Evolutionary conservation across 495 filamentous ascomycete genomes (phyloP).

Genomic region (Rostrohypoxylon terebratum): DNA sequence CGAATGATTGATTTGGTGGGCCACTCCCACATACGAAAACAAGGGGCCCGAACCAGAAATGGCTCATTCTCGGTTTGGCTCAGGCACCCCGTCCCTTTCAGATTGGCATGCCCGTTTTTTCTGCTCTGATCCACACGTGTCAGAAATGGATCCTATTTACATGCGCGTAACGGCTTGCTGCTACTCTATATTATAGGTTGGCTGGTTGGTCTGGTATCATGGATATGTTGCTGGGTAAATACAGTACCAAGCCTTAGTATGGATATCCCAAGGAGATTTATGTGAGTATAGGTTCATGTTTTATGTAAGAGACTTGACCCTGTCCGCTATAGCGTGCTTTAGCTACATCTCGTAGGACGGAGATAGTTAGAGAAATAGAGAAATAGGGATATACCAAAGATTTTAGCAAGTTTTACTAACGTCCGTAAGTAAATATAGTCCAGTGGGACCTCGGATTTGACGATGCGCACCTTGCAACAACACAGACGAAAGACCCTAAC

Average conservation of each 20-base stretch:
- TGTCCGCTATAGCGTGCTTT: background rate
- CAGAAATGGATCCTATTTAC: slow-evolving; percentile 27
- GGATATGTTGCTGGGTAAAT: background rate
- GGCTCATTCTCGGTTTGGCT: slow-evolving; percentile 38
- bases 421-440: slow-evolving; percentile 8
- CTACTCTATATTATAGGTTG: slow-evolving; percentile 5
- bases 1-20: slow-evolving; percentile 45
- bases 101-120: slow-evolving; percentile 40
- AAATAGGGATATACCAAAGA: background rate
- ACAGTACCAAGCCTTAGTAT: background rate
- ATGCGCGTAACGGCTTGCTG: slow-evolving; percentile 1
- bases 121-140: slow-evolving; percentile 44
- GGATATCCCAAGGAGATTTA: background rate
- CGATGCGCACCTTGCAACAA: slow-evolving; percentile 12
- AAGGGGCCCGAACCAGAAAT: slow-evolving; percentile 37
- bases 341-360: background rate
- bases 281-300: background rate
- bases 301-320: background rate
- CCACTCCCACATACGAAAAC: slow-evolving; percentile 28
- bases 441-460: slow-evolving; percentile 22
- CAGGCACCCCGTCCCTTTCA: slow-evolving; percentile 40
- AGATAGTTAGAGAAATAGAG: background rate
- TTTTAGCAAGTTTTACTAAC: slow-evolving; percentile 4
- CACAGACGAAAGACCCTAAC: background rate
- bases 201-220: background rate